Evolutionary conservation across 1,284 basidiomycete species (phyloP).

Genomic region (Rhodotorula mucilaginosa): DNA sequence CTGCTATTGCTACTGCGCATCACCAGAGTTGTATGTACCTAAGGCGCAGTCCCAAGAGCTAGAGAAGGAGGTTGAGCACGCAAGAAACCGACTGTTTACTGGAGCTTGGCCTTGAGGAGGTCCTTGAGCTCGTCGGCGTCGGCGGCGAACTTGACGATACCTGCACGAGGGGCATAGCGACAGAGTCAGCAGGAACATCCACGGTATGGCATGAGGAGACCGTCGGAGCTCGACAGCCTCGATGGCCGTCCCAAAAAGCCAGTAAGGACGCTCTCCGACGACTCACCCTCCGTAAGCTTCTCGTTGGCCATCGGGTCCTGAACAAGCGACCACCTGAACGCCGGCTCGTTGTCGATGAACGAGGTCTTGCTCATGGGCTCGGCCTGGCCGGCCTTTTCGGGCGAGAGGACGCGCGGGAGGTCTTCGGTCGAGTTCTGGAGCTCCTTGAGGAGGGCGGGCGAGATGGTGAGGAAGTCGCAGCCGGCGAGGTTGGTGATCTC

Average conservation of each 20-base stretch:
- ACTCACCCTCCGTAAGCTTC: slow-evolving; percentile 89
- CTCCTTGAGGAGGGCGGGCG: slow-evolving; percentile 86
- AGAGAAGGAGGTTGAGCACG: not conserved
- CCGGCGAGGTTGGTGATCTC: slow-evolving; percentile 95
- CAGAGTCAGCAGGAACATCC: not conserved
- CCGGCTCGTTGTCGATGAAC: slow-evolving; percentile 87
- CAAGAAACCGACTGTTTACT: slow-evolving; percentile 31
- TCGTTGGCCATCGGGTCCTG: slow-evolving; percentile 90
- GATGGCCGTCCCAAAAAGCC: not conserved
- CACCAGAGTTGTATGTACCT: not conserved
- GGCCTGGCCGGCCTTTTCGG: slow-evolving; percentile 54
- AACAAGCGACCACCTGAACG: slow-evolving; percentile 91
- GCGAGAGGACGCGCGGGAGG: slow-evolving; percentile 81
- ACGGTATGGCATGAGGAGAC: no score
- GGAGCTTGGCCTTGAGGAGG: slow-evolving; percentile 75
- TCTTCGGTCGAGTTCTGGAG: slow-evolving; percentile 74
- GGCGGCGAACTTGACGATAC: slow-evolving; percentile 68
- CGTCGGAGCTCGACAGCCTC: no score
- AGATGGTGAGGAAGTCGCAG: slow-evolving; percentile 94
- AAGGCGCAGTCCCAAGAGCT: not conserved
- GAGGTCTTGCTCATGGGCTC: slow-evolving; percentile 74
- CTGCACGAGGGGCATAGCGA: not conserved
- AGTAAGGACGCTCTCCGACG: not conserved
- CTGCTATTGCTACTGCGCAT: not conserved
- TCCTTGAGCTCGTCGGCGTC: slow-evolving; percentile 87